Conservation (phyloP, 106 monocot species). For the Dioscorea dumetorum region DNA sequence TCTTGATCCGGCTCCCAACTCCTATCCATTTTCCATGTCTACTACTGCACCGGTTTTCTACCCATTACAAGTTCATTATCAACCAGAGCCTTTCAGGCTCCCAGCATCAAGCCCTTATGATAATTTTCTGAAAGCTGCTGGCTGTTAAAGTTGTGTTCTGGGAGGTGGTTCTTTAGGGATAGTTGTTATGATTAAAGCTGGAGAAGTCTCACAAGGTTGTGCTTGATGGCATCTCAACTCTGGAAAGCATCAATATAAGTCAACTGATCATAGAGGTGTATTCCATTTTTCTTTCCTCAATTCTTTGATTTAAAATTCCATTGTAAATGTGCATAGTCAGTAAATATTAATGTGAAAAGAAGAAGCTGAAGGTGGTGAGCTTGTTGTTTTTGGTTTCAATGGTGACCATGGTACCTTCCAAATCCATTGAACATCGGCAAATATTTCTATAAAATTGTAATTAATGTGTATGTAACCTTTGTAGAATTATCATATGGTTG, state of each 20-base stretch:
- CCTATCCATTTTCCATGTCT: slow-evolving; percentile 7
- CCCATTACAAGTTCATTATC: slow-evolving; percentile 10
- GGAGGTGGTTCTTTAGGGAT: too few species aligned
- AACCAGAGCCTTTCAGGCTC: slow-evolving; percentile 28
- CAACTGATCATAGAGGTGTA: neutral
- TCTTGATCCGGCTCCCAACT: slow-evolving; percentile 18
- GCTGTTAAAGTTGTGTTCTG: slow-evolving; percentile 22
- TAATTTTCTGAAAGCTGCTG: slow-evolving; percentile 61
- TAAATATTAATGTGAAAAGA: too few species aligned
- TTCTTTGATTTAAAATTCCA: neutral
- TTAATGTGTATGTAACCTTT: too few species aligned
- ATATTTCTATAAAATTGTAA: too few species aligned
- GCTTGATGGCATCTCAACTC: neutral
- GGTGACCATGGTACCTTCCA: too few species aligned
- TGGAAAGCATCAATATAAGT: too few species aligned
- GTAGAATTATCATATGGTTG: too few species aligned
- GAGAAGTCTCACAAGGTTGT: neutral
- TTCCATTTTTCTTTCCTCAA: neutral
- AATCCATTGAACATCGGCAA: too few species aligned
- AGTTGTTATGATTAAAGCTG: neutral
- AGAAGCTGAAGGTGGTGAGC: too few species aligned
- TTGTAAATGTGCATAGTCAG: too few species aligned
- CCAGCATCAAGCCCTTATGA: slow-evolving; percentile 67
- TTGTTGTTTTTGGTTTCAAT: too few species aligned
- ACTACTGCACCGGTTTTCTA: neutral